Conservation (phyloP, 2,329 filamentous ascomycete species). For the Didymella segeticola region DNA sequence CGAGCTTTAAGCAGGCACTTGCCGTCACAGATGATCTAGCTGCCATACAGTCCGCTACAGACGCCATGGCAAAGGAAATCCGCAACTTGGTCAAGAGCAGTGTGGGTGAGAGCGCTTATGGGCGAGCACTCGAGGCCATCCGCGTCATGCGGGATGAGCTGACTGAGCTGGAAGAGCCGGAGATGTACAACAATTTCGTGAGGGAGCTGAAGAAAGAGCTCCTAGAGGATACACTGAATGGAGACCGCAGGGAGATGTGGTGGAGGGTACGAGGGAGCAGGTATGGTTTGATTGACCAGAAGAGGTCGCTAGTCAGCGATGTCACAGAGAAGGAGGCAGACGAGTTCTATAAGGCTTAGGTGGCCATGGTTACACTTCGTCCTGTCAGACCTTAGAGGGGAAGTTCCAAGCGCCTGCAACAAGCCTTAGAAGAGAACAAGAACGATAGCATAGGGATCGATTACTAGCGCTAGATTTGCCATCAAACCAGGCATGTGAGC, state of each 20-base stretch:
- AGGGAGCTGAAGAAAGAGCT: conserved; percentile 74
- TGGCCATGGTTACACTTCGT: conserved; percentile 24
- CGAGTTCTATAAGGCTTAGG: conserved; percentile 39
- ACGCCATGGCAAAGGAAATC: conserved; percentile 78
- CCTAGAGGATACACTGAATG: conserved; percentile 72
- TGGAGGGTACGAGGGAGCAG: conserved; percentile 70
- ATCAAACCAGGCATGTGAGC: no score
- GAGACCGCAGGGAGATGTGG: conserved; percentile 85
- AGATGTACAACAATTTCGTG: conserved; percentile 77
- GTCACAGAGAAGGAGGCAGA: conserved; percentile 75
- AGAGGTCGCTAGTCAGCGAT: conserved; percentile 67
- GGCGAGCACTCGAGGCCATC: conserved; percentile 75
- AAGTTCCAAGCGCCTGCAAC: no score
- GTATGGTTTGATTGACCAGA: conserved; percentile 75
- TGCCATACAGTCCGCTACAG: conserved; percentile 70
- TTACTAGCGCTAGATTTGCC: no score
- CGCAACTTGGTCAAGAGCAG: conserved; percentile 72
- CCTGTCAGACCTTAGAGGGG: conserved; percentile 24
- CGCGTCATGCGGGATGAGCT: conserved; percentile 80
- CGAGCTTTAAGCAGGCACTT: conserved; percentile 86
- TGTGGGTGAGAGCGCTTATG: conserved; percentile 77
- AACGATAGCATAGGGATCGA: no score
- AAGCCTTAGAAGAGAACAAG: no score
- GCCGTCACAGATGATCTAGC: conserved; percentile 65
- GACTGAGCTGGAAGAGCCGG: conserved; percentile 75